Base-by-base conservation (phyloP, 805 yeast species). In the Nakazawaea pomicola region DNA sequence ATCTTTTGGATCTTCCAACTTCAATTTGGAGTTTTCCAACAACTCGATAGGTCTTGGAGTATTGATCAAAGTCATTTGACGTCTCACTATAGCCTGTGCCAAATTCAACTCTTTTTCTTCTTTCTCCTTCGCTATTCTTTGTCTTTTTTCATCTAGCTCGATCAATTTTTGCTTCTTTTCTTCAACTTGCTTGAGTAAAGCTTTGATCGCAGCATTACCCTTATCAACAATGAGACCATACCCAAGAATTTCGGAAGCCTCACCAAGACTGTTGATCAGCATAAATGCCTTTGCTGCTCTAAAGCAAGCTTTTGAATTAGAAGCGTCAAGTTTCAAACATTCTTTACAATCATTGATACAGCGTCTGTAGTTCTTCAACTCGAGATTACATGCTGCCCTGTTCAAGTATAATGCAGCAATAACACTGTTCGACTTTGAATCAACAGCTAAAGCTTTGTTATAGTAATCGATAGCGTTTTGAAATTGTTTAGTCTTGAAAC, bases 351-450 rank as follows among this genome's bases (percentile, higher is more conserved):
- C 97, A 48, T 83, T 84, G 48, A 93, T 81, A 55, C 95, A 86
- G 41, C 78, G 68, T 62, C 98, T 75, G 60, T 80, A 91, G 61
- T 93, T 93, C 52, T 80, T 74, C 50, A 93, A 64, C 55, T 85
- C 95, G 48, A 93, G 66, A 53, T 91, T 87, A 61, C 96, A 85
- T 2, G 96, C 96, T 1, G 98, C 95, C 45, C 96, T 72, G 59
- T 93, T 93, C 41, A 82, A 65, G 48, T 71, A 80, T 36, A 93
- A 67, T 0, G 91, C 78, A 3, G 77, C 72, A 28, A 76, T 75
- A 19, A 88, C 63, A 4, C 62, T 67, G 11, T 61, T 59, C 12
- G 71, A 81, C 4, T 70, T 78, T 54, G 88, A 77, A 34, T 78
- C 74, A 28, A 84, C 77, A 10, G 78, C 88, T 19, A 93, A 53